phyloP scores from a whole-genome alignment of 1,284 basidiomycete genomes.

The Leccinum angustisporum region DNA sequence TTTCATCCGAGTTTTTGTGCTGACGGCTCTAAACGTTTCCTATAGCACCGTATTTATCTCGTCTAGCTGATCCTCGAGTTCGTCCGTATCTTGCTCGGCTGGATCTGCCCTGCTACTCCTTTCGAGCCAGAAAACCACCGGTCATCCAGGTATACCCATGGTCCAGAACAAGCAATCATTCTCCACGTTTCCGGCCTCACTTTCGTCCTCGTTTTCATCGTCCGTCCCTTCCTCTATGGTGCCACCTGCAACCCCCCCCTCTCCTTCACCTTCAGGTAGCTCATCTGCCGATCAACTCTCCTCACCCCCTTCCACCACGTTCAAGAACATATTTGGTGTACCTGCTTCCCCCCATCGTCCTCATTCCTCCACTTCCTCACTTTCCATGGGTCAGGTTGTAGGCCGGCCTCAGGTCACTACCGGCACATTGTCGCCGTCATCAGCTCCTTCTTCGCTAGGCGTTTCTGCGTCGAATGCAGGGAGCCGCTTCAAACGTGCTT shows the following conservation, averaged over 20 bases:
- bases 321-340: slow-evolving; percentile 38
- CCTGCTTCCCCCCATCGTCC: slow-evolving; percentile 37
- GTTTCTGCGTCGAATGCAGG: slow-evolving; percentile 37
- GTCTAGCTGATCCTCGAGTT: slow-evolving; percentile 27
- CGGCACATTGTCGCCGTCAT: slow-evolving; percentile 28
- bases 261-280: slow-evolving; percentile 36
- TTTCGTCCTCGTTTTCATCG: slow-evolving; percentile 45
- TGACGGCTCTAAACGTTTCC: slow-evolving; percentile 20
- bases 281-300: slow-evolving; percentile 42
- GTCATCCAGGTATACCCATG: slow-evolving; percentile 31
- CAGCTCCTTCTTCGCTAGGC: slow-evolving; percentile 27
- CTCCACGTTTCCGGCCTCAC: slow-evolving; percentile 41
- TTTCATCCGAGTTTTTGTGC: slow-evolving; percentile 16
- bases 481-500: slow-evolving; percentile 61
- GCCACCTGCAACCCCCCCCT: slow-evolving; percentile 38
- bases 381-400: slow-evolving; percentile 41
- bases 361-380: slow-evolving; percentile 36
- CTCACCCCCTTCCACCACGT: slow-evolving; percentile 35
- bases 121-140: slow-evolving; percentile 31
- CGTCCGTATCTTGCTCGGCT: slow-evolving; percentile 30
- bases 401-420: slow-evolving; percentile 36
- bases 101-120: slow-evolving; percentile 21
- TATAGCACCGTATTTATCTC: slow-evolving; percentile 35
- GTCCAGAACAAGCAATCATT: slow-evolving; percentile 37
- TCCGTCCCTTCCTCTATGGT: slow-evolving; percentile 41